Base-by-base conservation (phyloP, 257 asterid species). In the Lycium ferocissimum region DNA sequence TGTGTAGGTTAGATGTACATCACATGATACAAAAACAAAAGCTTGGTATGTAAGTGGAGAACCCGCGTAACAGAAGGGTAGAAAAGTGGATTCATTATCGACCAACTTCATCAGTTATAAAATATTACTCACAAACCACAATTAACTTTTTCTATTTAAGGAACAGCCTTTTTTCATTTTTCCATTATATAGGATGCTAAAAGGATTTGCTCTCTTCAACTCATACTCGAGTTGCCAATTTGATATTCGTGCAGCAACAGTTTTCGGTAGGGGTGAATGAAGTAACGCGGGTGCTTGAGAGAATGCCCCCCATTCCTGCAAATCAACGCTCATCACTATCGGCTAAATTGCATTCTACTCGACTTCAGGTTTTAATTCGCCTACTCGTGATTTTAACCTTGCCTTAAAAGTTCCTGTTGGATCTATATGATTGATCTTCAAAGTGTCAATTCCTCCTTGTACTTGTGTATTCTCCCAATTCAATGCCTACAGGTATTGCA, bases 201-300 rank as follows among this genome's bases (percentile, higher is more conserved):
- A 65, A 59, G 4, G 20, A 56, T 37, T 61, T 67, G 78, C 38
- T 15, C n/a, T 62, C 45, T 22, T 66, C 20, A n/a, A 43, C 35
- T 51, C 65, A 35, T 67, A 80, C 71, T 84, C 84, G 73, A 35
- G 72, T 84, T 81, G 65, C 83, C 1, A 22, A 51, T 76, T 56
- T 76, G 63, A 76, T 78, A 53, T 78, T 17, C 4, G 67, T 35
- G 70, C 90, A 95, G 97, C 94, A 90, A 92, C 97, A 92, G 87
- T 94, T 95, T 84, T 93, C 97, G 13, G 86, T 95, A 2, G 98
- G 98, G 59, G 94, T 94, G 53, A 94, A 94, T 90, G 99, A 95
- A 85, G 98, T 93, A 38, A 94, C 97, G 2, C 98, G 98, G n/a
- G 88, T 86, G 63, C 98, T 95, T 63, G 98, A 93, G 90, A 92